Conservation (phyloP, 495 filamentous ascomycete genomes). For the Neurospora cerealis region DNA sequence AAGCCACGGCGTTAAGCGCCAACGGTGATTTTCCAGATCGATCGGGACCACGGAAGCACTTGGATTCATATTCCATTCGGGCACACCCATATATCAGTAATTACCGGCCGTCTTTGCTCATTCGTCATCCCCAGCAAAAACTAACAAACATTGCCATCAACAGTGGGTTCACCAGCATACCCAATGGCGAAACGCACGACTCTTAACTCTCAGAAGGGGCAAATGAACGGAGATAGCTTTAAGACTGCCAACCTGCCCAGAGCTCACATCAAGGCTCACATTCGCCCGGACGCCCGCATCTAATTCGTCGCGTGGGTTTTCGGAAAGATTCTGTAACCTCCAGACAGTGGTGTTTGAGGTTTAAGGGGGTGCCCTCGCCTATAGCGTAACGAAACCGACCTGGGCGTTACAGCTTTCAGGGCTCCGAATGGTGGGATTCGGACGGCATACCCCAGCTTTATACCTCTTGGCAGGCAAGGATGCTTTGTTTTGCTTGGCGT, state of each 20-base stretch:
- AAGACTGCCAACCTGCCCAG: neutral
- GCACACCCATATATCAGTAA: neutral
- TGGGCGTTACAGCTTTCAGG: conserved; percentile 8
- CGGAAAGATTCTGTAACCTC: conserved; percentile 7
- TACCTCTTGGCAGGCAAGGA: conserved; percentile 14
- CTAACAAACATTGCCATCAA: neutral
- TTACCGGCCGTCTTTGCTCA: neutral
- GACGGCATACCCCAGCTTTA: neutral
- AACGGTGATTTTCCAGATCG: neutral
- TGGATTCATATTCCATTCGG: neutral
- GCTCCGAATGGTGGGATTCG: conserved; percentile 9
- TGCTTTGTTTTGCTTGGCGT: conserved; percentile 25
- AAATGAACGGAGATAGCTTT: neutral
- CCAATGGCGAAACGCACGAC: neutral
- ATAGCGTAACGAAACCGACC: conserved; percentile 15
- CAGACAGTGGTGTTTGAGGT: conserved; percentile 17
- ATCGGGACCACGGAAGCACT: neutral
- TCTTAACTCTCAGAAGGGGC: neutral
- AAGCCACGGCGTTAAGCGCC: neutral
- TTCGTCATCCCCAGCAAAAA: neutral
- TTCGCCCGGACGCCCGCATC: neutral
- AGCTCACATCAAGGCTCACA: neutral
- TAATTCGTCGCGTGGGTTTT: neutral
- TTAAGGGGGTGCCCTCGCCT: conserved; percentile 15
- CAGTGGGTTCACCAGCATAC: neutral